phyloP scores from a whole-genome alignment of 179 eudicot species.

The Monotropa hypopitys region DNA sequence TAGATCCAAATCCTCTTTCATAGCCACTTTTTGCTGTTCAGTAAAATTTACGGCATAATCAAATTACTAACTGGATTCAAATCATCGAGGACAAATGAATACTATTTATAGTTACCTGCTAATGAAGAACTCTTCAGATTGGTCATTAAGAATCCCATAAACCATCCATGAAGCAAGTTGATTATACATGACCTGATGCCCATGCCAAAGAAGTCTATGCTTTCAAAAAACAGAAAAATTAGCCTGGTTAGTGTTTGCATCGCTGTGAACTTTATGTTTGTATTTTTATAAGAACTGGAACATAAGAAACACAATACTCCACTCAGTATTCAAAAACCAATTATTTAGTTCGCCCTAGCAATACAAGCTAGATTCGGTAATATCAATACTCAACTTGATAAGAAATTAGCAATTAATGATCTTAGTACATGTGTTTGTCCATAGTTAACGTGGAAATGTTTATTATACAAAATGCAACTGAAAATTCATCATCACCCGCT shows the following conservation, averaged over 20 bases:
- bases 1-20: not conserved
- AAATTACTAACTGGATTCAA: not conserved
- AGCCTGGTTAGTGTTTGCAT: not conserved
- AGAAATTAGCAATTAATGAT: not conserved
- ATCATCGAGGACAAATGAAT: not conserved
- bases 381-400: not conserved
- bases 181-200: slow-evolving; percentile 96
- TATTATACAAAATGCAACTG: not conserved
- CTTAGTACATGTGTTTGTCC: not conserved
- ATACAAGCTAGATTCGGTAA: not conserved
- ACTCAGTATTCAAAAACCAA: not conserved
- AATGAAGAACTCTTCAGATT: slow-evolving; percentile 80
- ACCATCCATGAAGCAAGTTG: slow-evolving; percentile 97
- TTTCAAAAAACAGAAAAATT: slow-evolving; percentile 6
- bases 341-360: not conserved
- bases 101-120: slow-evolving; percentile 38
- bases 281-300: not conserved
- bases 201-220: slow-evolving; percentile 91
- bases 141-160: slow-evolving; percentile 91
- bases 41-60: not conserved
- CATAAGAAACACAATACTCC: not conserved
- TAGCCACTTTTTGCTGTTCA: not conserved
- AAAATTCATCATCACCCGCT: not conserved
- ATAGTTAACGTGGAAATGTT: not conserved
- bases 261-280: not conserved